These are phyloP conservation scores for Trematosphaeria pertusa DNA, from an alignment of 2,329 filamentous ascomycete species.

Conservation along the genomic window DNA sequence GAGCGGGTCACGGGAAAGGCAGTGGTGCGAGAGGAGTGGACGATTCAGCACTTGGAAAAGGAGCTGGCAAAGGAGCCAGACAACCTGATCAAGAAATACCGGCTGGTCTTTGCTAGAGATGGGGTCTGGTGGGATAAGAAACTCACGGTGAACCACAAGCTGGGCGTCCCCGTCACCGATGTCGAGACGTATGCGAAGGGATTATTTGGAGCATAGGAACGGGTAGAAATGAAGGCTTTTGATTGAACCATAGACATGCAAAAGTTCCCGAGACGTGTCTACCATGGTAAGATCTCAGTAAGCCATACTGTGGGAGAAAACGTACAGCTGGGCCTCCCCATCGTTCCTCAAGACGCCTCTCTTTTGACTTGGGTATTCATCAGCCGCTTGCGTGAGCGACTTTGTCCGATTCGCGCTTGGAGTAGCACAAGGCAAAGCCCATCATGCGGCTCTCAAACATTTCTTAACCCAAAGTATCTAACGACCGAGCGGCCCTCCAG, in stretches of 20 bases:
- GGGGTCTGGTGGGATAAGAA: slow-evolving; percentile 66
- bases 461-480: no score
- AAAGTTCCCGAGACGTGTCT: neutral
- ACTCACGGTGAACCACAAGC: slow-evolving; percentile 60
- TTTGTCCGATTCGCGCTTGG: no score
- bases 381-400: no score
- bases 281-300: neutral
- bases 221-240: neutral
- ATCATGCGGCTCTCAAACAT: no score
- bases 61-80: slow-evolving; percentile 57
- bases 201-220: slow-evolving; percentile 15
- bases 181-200: slow-evolving; percentile 50
- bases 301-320: neutral
- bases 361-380: no score
- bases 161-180: slow-evolving; percentile 55
- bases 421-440: no score
- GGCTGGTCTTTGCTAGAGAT: slow-evolving; percentile 65
- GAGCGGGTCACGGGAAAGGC: slow-evolving; percentile 51
- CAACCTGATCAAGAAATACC: slow-evolving; percentile 65
- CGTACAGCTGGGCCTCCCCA: slow-evolving; percentile 3
- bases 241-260: no score
- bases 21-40: slow-evolving; percentile 61
- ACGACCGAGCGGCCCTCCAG: slow-evolving; percentile 26
- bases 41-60: slow-evolving; percentile 51
- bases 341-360: no score